Evolutionary conservation across 2,329 filamentous ascomycete genomes (phyloP), one percentile per base, ranked within the genome.

Genomic region (Cercospora sesami): DNA sequence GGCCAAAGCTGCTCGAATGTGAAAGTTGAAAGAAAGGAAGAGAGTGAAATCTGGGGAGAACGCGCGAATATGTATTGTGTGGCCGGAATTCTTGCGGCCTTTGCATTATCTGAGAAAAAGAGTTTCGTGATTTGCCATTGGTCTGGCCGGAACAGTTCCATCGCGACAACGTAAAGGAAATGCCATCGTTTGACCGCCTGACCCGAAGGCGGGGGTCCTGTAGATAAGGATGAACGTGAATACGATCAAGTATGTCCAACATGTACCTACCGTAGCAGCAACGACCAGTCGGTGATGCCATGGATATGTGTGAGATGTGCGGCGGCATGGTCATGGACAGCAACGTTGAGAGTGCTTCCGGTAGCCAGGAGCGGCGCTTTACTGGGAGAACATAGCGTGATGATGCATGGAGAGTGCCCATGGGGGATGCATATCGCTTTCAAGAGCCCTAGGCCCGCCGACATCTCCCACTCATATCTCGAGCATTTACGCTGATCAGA

Each of bases 81-180:
- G 74, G 73, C 73, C 73, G 73, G 72, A 69, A 70, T 66, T 60
- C 18, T 45, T 53, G 61, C 63, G 65, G 64, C 48, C 53, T 60
- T 57, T 53, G 45, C 31, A 66, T 68, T 62, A 65, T 65, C 67
- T 62, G 33, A 67, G 39, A 60, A 65, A 62, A 59, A 23, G 39
- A 61, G 48, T 59, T 62, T 53, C 58, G 51, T 33, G 45, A 61
- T 63, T 10, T 69, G 51, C 63, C 36, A 72, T 72, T 72, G 66
- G 73, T 60, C 70, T 72, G 72, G 72, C 73, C 72, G 70, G 72
- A 72, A 73, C 60, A 58, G 53, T 63, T 69, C 71, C 71, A 71
- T 59, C 28, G 55, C 30, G 68, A 69, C 66, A 63, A 63, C 60
- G 63, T 60, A 64, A 63, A 60, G 63, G 64, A 42, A 60, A 67